Percentiles rank a stretch among this genome's conserved stretches.
phyloP scores from a whole-genome alignment of 306 rosid species.

The Citrullus amarus region DNA sequence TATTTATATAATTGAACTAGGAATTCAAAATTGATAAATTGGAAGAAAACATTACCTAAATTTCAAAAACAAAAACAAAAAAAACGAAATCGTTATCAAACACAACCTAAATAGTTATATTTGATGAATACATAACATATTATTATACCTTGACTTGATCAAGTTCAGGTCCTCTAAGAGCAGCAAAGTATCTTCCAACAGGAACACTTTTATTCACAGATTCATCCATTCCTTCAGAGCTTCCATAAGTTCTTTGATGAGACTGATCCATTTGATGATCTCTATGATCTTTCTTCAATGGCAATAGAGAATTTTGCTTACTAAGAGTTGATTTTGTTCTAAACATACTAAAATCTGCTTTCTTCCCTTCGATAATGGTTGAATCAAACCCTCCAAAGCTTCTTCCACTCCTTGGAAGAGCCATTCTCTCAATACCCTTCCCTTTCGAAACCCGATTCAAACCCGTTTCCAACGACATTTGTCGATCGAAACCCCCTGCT shows the following conservation, averaged over 20 bases:
- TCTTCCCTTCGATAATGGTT: constrained; percentile 31
- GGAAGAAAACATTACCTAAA: too few species aligned
- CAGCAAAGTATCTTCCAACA: constrained; percentile 76
- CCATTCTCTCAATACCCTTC: constrained; percentile 29
- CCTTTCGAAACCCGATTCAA: constrained; percentile 31
- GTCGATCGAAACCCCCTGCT: constrained; percentile 37
- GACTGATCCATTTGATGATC: constrained; percentile 19
- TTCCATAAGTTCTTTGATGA: constrained; percentile 33
- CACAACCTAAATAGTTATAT: too few species aligned
- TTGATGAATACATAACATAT: too few species aligned
- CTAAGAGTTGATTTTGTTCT: constrained; percentile 49
- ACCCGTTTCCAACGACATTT: constrained; percentile 70
- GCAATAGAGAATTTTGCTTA: constrained; percentile 66
- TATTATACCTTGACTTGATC: constrained; percentile 65
- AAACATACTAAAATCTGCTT: constrained; percentile 56
- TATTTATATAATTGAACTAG: too few species aligned
- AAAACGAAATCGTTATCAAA: too few species aligned
- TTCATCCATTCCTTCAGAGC: constrained; percentile 30
- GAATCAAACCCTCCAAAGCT: constrained; percentile 62
- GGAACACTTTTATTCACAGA: constrained; percentile 57
- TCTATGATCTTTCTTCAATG: constrained; percentile 34
- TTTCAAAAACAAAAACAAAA: too few species aligned
- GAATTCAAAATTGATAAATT: too few species aligned
- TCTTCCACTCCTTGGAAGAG: constrained; percentile 48
- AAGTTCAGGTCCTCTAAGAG: constrained; percentile 85